A percentile compares a stretch with the other conserved stretches of the same genome.
phyloP scores from a whole-genome alignment of 129 eudicot genomes.

The Flaveria trinervia region DNA sequence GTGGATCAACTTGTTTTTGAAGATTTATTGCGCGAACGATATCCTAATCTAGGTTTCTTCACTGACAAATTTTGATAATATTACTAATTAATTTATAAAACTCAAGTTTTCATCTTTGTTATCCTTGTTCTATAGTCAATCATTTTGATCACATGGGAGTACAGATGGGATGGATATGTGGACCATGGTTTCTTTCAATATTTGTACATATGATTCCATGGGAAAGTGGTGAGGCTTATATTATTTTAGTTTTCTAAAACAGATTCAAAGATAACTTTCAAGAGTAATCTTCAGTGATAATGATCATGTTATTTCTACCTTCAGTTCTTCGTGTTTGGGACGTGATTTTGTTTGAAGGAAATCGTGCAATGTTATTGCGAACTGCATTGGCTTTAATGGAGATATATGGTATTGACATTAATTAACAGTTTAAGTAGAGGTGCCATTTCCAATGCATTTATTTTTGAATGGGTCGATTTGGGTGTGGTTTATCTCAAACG shows the following conservation, averaged over 20 bases:
- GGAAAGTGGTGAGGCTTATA: conserved; percentile 81
- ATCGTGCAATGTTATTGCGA: conserved; percentile 94
- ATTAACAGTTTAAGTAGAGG: neutral
- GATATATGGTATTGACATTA: conserved; percentile 63
- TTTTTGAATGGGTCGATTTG: neutral
- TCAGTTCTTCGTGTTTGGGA: conserved; percentile 99
- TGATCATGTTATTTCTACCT: conserved; percentile 23
- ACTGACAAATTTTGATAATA: neutral
- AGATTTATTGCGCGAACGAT: conserved; percentile 88
- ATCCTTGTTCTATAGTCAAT: conserved; percentile 56
- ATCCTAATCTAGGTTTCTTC: conserved; percentile 85
- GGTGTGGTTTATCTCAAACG: neutral
- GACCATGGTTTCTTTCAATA: conserved; percentile 96
- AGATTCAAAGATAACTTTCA: conserved; percentile 1
- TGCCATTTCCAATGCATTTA: neutral
- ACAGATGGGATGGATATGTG: conserved; percentile 92
- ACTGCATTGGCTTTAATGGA: conserved; percentile 97
- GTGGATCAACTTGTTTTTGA: conserved; percentile 99
- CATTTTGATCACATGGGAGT: conserved; percentile 96
- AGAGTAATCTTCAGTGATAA: conserved; percentile 15
- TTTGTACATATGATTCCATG: conserved; percentile 96
- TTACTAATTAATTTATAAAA: conserved; percentile 18
- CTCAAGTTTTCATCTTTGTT: conserved; percentile 20
- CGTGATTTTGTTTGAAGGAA: conserved; percentile 93
- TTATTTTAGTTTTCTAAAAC: neutral